Base-by-base conservation (phyloP, 2,329 filamentous ascomycete species). In the Penicillium sp. region DNA sequence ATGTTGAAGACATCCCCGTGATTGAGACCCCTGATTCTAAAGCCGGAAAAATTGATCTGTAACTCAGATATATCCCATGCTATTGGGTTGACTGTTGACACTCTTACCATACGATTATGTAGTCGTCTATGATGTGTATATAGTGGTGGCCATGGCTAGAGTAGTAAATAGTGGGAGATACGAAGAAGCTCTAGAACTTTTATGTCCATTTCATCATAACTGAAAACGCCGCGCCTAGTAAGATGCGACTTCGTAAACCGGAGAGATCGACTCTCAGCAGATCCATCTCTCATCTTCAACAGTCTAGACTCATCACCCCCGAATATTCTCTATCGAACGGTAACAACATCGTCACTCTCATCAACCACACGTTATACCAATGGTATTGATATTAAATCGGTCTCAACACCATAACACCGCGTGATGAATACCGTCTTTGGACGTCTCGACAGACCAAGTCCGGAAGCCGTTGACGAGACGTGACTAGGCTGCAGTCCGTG, bases 131-230 rank as follows among this genome's bases (percentile, higher is more conserved):
- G 14, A 7, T 16, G 31, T 16, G 16, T 35, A 6, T 8, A 35
- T 5, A 14, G 14, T 7, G 14, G 14, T 7, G 4, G 19, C 19
- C 5, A 25, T 35, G 5, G 30, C 9, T 11, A 30, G 43, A 25
- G 9, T 45, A 25, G 43, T 11, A 33, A 45, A 31, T 31, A 28
- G 5, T 31, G 10, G 48, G 9, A 33, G n/a, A 50, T 54, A 49
- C 51, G 45, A 54, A 42, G 44, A 54, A 56, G 45, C 53, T 58
- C 58, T 65, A 64, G 59, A 58, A 61, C 61, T 62, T 64, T 62
- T 67, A 69, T 69, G 62, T 69, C 65, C 67, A 70, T 71, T 66
- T 69, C 66, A 64, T 71, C 67, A 65, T 70, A 62, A 66, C 59
- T 67, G 53, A 57, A 62, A 63, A 68, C 62, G 63, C 64, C 62